Percentiles rank a stretch among this genome's conserved stretches.
phyloP scores from a whole-genome alignment of 192 early-diverging fungal species.

The Geranomyces michiganensis region DNA sequence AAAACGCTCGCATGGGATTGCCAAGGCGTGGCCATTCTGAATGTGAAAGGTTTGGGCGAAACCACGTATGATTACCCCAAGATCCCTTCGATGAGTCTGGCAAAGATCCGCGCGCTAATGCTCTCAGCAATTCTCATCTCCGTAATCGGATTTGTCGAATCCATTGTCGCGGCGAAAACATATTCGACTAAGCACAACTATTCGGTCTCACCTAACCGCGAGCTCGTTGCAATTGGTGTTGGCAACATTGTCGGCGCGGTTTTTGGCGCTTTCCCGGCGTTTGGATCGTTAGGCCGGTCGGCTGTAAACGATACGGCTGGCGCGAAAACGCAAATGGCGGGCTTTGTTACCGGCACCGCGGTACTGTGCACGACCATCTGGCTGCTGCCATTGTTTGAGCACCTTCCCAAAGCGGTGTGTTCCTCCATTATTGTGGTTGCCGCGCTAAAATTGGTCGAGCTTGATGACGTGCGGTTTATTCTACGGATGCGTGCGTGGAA shows the following conservation, averaged over 20 bases:
- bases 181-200: slow-evolving; percentile 93
- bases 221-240: slow-evolving; percentile 93
- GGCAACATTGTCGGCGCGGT: slow-evolving; percentile 82
- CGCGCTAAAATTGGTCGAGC: slow-evolving; percentile 54
- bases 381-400: slow-evolving; percentile 81
- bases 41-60: slow-evolving; percentile 68
- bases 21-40: slow-evolving; percentile 78
- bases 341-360: slow-evolving; percentile 75
- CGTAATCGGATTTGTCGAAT: slow-evolving; percentile 97
- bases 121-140: slow-evolving; percentile 87
- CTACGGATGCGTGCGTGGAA: slow-evolving; percentile 55
- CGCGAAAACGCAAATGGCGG: slow-evolving; percentile 87
- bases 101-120: slow-evolving; percentile 69
- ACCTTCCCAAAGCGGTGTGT: slow-evolving; percentile 79
- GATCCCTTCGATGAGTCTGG: slow-evolving; percentile 61
- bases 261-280: slow-evolving; percentile 78
- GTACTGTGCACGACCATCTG: slow-evolving; percentile 81
- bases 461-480: slow-evolving; percentile 57
- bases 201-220: slow-evolving; percentile 90
- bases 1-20: slow-evolving; percentile 68
- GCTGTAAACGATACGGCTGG: slow-evolving; percentile 92
- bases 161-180: slow-evolving; percentile 90
- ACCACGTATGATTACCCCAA: slow-evolving; percentile 59
- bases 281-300: slow-evolving; percentile 89
- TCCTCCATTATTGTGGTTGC: slow-evolving; percentile 59